Conservation (phyloP, 495 filamentous ascomycete species). For the Penicillium ochrochloron region DNA sequence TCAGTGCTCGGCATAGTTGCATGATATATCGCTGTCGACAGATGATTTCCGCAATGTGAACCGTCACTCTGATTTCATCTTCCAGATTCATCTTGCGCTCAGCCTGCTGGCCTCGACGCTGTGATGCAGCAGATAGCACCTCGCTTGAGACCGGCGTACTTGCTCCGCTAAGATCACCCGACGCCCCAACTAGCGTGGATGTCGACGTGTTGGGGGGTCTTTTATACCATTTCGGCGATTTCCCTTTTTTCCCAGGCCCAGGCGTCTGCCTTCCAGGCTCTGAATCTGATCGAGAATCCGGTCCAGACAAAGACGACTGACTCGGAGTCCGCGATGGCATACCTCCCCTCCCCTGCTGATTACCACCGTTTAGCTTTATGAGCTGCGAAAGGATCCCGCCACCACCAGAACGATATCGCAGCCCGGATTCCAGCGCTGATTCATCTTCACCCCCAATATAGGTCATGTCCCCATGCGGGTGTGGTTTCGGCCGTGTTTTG, state of each 20-base stretch:
- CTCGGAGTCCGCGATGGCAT: slow-evolving; percentile 19
- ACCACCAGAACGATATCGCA: slow-evolving; percentile 33
- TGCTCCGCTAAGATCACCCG: slow-evolving; percentile 30
- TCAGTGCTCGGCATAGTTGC: slow-evolving; percentile 81
- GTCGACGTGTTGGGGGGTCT: slow-evolving; percentile 36
- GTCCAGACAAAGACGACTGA: slow-evolving; percentile 18
- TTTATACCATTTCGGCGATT: slow-evolving; percentile 42
- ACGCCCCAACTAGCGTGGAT: slow-evolving; percentile 29
- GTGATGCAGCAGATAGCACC: slow-evolving; percentile 35
- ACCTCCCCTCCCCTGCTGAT: slow-evolving; percentile 10
- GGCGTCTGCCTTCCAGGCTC: slow-evolving; percentile 19
- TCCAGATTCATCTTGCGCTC: slow-evolving; percentile 33
- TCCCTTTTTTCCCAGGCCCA: slow-evolving; percentile 31
- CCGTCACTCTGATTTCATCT: slow-evolving; percentile 76
- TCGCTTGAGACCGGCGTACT: slow-evolving; percentile 39
- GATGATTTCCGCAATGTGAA: slow-evolving; percentile 82
- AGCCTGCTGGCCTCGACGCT: slow-evolving; percentile 34
- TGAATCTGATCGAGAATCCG: slow-evolving; percentile 3
- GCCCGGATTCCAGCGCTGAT: slow-evolving; percentile 20
- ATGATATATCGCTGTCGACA: slow-evolving; percentile 81
- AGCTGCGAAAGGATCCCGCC: slow-evolving; percentile 44
- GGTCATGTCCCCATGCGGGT: slow-evolving; percentile 21
- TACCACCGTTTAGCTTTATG: slow-evolving; percentile 33
- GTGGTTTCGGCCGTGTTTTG: slow-evolving; percentile 26
- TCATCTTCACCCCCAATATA: slow-evolving; percentile 22